Evolutionary conservation across 768 basidiomycete genomes (phyloP).

Genomic region (Megacollybia marginata): DNA sequence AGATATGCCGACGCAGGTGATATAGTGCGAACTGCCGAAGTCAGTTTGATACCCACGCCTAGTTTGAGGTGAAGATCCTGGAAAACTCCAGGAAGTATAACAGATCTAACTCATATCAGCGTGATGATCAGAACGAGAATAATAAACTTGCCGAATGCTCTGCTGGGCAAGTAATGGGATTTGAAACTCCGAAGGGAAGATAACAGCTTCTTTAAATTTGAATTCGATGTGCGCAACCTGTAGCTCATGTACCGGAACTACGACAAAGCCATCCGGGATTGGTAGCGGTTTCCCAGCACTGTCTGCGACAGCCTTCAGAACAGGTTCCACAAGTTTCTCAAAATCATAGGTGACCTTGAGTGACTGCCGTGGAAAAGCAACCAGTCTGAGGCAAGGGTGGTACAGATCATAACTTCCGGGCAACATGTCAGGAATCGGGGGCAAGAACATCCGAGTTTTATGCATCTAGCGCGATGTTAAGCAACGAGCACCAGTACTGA

Average conservation of each 20-base stretch:
- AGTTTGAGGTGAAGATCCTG: conserved; percentile 44
- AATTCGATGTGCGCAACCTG: conserved; percentile 41
- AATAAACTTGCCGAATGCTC: conserved; percentile 36
- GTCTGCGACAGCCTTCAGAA: conserved; percentile 31
- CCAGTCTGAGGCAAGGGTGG: conserved; percentile 39
- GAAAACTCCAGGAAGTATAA: conserved; percentile 40
- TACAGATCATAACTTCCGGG: conserved; percentile 46
- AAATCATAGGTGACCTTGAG: conserved; percentile 46
- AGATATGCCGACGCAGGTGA: conserved; percentile 52
- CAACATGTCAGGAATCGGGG: conserved; percentile 35
- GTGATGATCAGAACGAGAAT: neutral
- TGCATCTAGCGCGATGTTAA: conserved; percentile 37
- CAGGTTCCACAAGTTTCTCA: conserved; percentile 31
- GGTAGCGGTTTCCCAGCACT: conserved; percentile 27
- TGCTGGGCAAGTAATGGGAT: conserved; percentile 44
- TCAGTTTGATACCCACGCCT: conserved; percentile 47
- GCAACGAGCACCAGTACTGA: neutral
- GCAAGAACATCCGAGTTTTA: conserved; percentile 44
- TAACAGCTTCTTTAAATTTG: conserved; percentile 39
- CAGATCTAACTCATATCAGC: conserved; percentile 28
- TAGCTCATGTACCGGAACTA: conserved; percentile 49
- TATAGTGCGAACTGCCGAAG: conserved; percentile 51
- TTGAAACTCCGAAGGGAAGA: conserved; percentile 33
- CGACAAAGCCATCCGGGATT: conserved; percentile 27
- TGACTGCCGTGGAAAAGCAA: conserved; percentile 33